Conservation (phyloP, 139 green algal genomes). For the Marvania coccoides region DNA sequence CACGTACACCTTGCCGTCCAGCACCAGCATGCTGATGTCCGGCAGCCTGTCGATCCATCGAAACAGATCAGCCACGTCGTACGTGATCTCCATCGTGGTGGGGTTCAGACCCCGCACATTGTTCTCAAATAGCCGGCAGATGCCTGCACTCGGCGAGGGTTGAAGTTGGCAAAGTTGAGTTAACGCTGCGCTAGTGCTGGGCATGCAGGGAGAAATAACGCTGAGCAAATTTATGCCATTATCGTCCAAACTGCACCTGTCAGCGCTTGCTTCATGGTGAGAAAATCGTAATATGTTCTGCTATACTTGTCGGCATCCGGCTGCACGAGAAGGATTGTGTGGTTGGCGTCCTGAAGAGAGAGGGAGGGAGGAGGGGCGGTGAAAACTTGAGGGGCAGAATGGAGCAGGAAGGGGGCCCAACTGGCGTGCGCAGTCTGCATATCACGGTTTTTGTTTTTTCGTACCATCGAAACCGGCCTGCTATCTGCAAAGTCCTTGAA, state of each 20-base stretch:
- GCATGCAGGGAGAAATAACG: too few species aligned
- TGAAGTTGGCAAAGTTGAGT: too few species aligned
- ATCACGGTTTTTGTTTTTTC: too few species aligned
- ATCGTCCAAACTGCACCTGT: slow-evolving; percentile 11
- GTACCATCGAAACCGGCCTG: too few species aligned
- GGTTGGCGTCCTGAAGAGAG: slow-evolving; percentile 4
- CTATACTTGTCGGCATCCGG: slow-evolving; percentile 9
- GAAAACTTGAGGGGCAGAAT: too few species aligned
- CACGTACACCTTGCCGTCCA: slow-evolving; percentile 28
- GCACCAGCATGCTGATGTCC: slow-evolving; percentile 26
- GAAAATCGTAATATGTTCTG: slow-evolving; percentile 35
- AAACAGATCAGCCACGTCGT: slow-evolving; percentile 60
- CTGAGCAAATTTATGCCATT: too few species aligned
- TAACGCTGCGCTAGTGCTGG: too few species aligned
- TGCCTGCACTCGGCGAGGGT: too few species aligned
- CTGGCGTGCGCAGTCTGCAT: too few species aligned
- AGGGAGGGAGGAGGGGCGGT: too few species aligned
- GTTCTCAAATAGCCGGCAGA: slow-evolving; percentile 56
- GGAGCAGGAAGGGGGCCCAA: too few species aligned
- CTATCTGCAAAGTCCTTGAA: too few species aligned
- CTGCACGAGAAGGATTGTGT: slow-evolving; percentile 48
- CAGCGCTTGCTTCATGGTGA: slow-evolving; percentile 19
- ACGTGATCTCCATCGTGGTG: slow-evolving; percentile 46
- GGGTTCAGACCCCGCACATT: slow-evolving; percentile 57
- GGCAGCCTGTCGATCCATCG: slow-evolving; percentile 48